Evolutionary conservation across 1,284 basidiomycete genomes (phyloP), one percentile per base, ranked within the genome.

Genomic region (Pisolithus thermaeus): DNA sequence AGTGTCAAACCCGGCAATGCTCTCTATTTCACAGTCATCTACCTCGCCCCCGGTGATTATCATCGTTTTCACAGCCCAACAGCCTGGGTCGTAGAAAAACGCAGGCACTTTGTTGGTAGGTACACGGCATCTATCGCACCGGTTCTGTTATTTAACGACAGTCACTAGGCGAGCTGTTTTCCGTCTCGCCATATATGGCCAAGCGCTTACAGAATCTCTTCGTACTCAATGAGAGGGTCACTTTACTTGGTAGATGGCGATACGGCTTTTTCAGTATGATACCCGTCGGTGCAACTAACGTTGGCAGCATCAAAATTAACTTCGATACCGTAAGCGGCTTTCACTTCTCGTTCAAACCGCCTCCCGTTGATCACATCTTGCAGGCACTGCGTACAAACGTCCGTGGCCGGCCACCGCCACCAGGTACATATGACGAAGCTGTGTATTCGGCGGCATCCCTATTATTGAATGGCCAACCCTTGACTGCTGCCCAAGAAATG

Each of bases 1-100:
- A 71, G 67, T 44, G 73, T 82, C 40, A 79, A 80, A 59, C 78
- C 81, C 4, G 90, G 87, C 12, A 87, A 96, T 66, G 80, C 84
- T 46, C 81, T 98, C 37, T 96, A 84, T 74, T 99, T 98, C 70
- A 76, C 88, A 43, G 96, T 99, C 61, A 87, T 99, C 59, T 99
- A 99, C 73, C 87, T 99, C 50, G 96, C 96, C 1, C 96, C 96
- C 0, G 97, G 97, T 1, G 97, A 99, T 70, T 99, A 99, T 69
- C 96, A 99, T 66, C 84, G 94, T 37, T 99, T 97, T 80, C 96
- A 99, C 72, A 90, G 86, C 56, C 95, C 97, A 0, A 85, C 92
- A 2, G 87, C 90, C 4, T 98, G 96, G 97, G 93, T 99, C 7
- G 97, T 97, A 22, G 95, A 99, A 75, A 88, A 91, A 61, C 76